Base-by-base conservation (phyloP, 495 filamentous ascomycete species). In the Cenococcum geophilum region DNA sequence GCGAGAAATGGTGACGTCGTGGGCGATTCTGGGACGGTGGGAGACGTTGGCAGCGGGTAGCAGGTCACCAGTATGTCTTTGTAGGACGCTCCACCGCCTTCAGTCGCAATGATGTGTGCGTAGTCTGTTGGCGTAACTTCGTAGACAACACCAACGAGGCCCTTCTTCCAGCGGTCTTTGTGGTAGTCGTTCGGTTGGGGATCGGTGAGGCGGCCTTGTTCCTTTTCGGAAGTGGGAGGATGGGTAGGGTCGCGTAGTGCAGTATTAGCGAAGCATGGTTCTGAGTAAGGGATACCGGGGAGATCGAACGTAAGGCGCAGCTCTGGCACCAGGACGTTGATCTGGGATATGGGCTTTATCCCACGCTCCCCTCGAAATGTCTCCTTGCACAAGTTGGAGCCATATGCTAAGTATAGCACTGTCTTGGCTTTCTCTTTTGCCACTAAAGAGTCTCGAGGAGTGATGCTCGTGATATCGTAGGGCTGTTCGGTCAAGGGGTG, bases 251-350 rank as follows among this genome's bases (percentile, higher is more conserved):
- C 77, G 48, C 85, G 81, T 36, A 79, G 77, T 36, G 77, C 77
- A 1, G 87, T 87, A 66, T 93, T 95, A 35, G 92, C 91, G 71
- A 97, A 96, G 71, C 92, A 93, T 0, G 93, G 93, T 73, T 98
- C 93, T 11, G 72, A 63, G 74, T 97, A 98, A 0, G 93, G 88
- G 9, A 97, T 67, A 0, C 90, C 91, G 0, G 92, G 82, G 0
- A 97, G 81, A 72, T 95, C 85, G 71, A 98, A 97, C 6, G 84
- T 86, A 35, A 98, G 75, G 36, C 78, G 76, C 20, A 97, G 82
- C 4, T 79, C 76, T 0, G 93, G 93, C 16, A 91, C 89, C 5
- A 85, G 79, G 18, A 96, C 93, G 68, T 88, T 86, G 64, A 92
- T 71, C 59, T 85, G 78, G 48, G 86, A 88, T 10, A 97, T 70